Evolutionary conservation across 768 basidiomycete species (phyloP).

Genomic region (Filobasidium floriforme): DNA sequence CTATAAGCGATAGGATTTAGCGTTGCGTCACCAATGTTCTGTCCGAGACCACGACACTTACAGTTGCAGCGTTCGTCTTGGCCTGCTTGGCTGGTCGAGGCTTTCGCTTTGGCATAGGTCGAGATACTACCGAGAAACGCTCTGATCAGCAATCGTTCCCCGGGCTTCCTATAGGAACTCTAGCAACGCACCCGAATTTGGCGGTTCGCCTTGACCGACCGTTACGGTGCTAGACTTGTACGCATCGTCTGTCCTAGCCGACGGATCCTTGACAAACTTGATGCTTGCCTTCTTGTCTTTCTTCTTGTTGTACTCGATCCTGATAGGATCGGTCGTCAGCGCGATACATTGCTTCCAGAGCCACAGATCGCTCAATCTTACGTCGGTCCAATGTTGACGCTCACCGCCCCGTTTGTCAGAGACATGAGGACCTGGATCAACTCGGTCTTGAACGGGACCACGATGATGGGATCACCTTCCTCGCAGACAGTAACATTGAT

Average conservation of each 20-base stretch:
- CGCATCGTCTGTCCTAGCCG: constrained; percentile 62
- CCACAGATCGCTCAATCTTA: constrained; percentile 49
- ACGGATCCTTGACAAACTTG: constrained; percentile 83
- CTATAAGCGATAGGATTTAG: constrained; percentile 4
- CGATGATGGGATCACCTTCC: constrained; percentile 89
- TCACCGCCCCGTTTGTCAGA: constrained; percentile 68
- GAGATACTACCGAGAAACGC: constrained; percentile 50
- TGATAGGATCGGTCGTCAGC: constrained; percentile 40
- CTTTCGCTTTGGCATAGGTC: constrained; percentile 78
- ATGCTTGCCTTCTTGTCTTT: constrained; percentile 88
- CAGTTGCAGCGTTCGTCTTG: constrained; percentile 26
- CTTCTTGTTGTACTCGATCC: constrained; percentile 87
- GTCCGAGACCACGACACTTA: constrained; percentile 9
- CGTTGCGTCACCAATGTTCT: neutral
- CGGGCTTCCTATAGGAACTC: no score
- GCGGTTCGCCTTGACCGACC: constrained; percentile 78
- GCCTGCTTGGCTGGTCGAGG: constrained; percentile 81
- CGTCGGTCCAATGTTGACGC: constrained; percentile 66
- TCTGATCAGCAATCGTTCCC: neutral
- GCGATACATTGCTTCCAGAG: constrained; percentile 1
- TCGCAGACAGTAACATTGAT: constrained; percentile 72
- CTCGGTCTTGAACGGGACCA: constrained; percentile 93
- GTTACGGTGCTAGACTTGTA: constrained; percentile 92
- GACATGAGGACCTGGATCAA: constrained; percentile 72
- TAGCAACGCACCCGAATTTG: constrained; percentile 52